Percentiles rank a stretch among this genome's conserved stretches.
Conservation (phyloP, 352 stramenopile species). For the Pythium volutum region DNA sequence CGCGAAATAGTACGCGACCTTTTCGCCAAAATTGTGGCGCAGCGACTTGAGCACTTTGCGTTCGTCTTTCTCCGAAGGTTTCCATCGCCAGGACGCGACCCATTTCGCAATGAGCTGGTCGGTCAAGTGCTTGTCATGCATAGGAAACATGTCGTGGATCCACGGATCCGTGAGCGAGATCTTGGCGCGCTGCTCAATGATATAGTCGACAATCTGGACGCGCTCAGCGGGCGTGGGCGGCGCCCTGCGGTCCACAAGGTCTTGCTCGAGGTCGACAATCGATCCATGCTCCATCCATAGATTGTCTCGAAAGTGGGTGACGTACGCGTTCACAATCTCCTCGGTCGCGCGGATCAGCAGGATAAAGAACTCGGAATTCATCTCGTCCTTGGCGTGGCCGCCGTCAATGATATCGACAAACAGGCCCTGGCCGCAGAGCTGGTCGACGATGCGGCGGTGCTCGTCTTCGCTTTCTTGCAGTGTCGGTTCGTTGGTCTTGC, state of each 20-base stretch:
- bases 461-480: conserved; percentile 74
- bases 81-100: conserved; percentile 57
- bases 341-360: conserved; percentile 64
- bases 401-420: conserved; percentile 84
- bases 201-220: conserved; percentile 83
- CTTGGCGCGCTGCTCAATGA: conserved; percentile 74
- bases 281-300: conserved; percentile 81
- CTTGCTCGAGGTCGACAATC: conserved; percentile 73
- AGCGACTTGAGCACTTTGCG: conserved; percentile 64
- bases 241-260: conserved; percentile 57
- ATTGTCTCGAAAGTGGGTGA: conserved; percentile 65
- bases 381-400: conserved; percentile 74
- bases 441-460: conserved; percentile 75
- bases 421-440: conserved; percentile 65
- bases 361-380: conserved; percentile 81
- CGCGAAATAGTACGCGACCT: conserved; percentile 86
- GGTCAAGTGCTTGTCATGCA: conserved; percentile 72
- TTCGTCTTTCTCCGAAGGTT: conserved; percentile 35
- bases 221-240: conserved; percentile 72
- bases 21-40: conserved; percentile 82
- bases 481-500: conserved; percentile 44
- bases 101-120: conserved; percentile 66
- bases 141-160: conserved; percentile 83
- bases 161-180: conserved; percentile 53
- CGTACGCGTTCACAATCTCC: conserved; percentile 52